Base-by-base conservation (phyloP, 2,329 filamentous ascomycete species). In the Fusarium sp. region DNA sequence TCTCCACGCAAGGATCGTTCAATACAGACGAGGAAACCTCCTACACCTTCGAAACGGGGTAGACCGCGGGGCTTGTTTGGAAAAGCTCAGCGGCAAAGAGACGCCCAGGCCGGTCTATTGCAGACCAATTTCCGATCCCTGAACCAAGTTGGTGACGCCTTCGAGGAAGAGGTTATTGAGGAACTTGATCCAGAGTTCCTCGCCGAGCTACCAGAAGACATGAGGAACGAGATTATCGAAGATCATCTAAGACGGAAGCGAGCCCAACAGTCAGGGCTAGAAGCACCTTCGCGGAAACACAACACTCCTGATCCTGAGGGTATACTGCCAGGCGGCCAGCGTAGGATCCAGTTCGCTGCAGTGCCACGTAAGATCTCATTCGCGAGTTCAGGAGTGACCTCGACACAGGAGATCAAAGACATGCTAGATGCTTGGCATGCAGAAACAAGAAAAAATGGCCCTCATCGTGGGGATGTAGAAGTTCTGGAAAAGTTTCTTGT, bases 181-280 rank as follows among this genome's bases (percentile, higher is more conserved):
- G 84, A 87, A 42, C 79, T 93, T 5, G 91, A 93, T 60, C 83
- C 87, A 0, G 89, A 90, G 0, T 94, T 98, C 74, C 88, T 98
- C 4, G 89, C 91, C 1, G 94, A 94, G 17, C 83, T 98, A 1
- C 95, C 95, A 0, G 90, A 92, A 69, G 93, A 97, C 46, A 87
- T 97, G 46, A 89, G 92, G 14, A 84, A 82, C 17, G 94, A 98
- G 79, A 85, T 98, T 8, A 79, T 97, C 3, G 89, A 88, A 21
- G 92, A 97, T 73, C 90, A 94, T 74, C 74, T 74, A 22, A 78
- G 78, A 6, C 77, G 85, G 13, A 88, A 85, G n/a, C 82, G 91
- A 21, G 88, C 88, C 13, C 86, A 88, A 38, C 84, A 81, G 19
- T 82, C 85, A 2, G 84, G 83, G 0, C 77, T 89, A n/a, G 82